Base-by-base conservation (phyloP, 371 early-diverging fungal genomes). In the Rhizopus stolonifer region DNA sequence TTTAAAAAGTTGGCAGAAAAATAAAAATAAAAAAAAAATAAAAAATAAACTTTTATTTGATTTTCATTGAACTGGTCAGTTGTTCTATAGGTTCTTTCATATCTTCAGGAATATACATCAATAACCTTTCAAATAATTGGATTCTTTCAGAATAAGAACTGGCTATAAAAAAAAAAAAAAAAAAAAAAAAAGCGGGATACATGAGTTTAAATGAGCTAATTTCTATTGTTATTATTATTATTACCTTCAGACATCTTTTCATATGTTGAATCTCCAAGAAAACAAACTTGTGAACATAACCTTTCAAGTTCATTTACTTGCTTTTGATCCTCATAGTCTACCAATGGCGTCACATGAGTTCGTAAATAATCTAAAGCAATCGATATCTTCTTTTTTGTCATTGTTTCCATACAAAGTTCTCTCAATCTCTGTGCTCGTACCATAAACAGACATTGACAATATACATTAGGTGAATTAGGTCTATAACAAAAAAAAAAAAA, bases 71-170 rank as follows among this genome's bases (percentile, higher is more conserved):
- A 63, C 89, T 90, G 15, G 85, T 75, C 46, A 94, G 55, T 47
- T 87, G 87, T 19, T 74, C 85, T 21, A 78, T 73, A 8, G 94
- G 94, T 54, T 92, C 90, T 57, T 88, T 83, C 89, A 91, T 88
- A 26, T 74, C 67, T 24, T 85, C 77, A 7, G 94, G 91, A 72
- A 94, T 89, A 62, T 77, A 92, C 18, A 72, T 78, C 23, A 91
- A 67, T 25, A 94, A 65, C 14, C 58, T 69, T 32, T 91, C 88
- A 65, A 84, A 92, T 32, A 94, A 53, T 43, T 78, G 70, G 0
- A 78, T 85, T 14, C 94, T 80, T 15, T 77, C 65, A 14, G 60
- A 58, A 53, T 70, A 79, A 21, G 70, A 54, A 13, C 52, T 54
- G 24, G 63, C 64, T 54, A 46, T 15, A 19, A 36, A 29, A 7